These are phyloP conservation scores for Ceratobasidium sp. DNA, from an alignment of 1,284 basidiomycete species.

Conservation along the genomic window DNA sequence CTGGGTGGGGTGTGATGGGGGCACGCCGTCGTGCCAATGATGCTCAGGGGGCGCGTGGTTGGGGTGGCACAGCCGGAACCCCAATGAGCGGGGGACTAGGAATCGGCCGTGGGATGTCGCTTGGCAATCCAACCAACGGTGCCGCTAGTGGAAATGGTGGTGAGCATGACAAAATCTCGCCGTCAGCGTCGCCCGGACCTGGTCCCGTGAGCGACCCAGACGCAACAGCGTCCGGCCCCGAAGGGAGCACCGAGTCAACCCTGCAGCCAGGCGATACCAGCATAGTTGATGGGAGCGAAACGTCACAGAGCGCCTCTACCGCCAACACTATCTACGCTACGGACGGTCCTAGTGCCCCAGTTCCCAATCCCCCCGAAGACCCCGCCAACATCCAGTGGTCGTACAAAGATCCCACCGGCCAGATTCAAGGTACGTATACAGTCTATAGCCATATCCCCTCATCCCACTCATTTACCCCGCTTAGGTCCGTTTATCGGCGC, in stretches of 20 bases:
- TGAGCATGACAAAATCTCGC: slow-evolving; percentile 24
- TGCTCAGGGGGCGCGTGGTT: neutral
- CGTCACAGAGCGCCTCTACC: neutral
- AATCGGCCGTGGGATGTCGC: slow-evolving; percentile 33
- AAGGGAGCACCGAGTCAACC: neutral
- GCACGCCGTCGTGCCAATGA: slow-evolving; percentile 26
- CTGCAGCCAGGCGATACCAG: neutral
- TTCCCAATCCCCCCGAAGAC: slow-evolving; percentile 61
- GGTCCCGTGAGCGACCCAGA: slow-evolving; percentile 23
- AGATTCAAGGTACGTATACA: slow-evolving; percentile 78
- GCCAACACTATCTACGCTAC: slow-evolving; percentile 25
- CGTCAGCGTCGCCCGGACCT: slow-evolving; percentile 31
- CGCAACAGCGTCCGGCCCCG: slow-evolving; percentile 5
- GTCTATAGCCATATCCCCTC: neutral
- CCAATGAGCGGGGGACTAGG: slow-evolving; percentile 9
- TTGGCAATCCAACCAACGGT: slow-evolving; percentile 24
- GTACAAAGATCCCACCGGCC: slow-evolving; percentile 90
- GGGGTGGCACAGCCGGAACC: slow-evolving; percentile 1
- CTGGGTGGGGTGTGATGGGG: slow-evolving; percentile 25
- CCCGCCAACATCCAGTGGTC: slow-evolving; percentile 85
- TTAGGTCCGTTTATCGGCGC: slow-evolving; percentile 90
- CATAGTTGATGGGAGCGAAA: neutral
- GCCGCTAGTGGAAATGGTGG: neutral
- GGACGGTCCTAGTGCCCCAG: neutral
- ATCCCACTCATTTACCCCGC: slow-evolving; percentile 47